Evolutionary conservation across 441 rosid genomes (phyloP), one percentile per base, ranked within the genome.

Genomic region (Adansonia gregorii): DNA sequence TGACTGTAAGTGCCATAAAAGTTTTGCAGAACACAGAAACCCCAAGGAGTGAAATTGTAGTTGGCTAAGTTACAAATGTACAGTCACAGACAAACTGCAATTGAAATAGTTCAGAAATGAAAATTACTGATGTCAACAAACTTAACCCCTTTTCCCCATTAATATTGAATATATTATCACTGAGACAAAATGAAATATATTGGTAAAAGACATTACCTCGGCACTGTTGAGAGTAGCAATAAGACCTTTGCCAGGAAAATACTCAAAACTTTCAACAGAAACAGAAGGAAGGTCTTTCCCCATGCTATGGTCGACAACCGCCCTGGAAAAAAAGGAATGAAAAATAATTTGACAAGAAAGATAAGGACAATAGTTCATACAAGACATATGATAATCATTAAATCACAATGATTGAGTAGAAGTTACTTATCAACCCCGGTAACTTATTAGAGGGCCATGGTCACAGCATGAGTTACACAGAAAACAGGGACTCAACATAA

Each of bases 211-310:
- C 8, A 79, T 73, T 92, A 92, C 97, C 98, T 95, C 85, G 59
- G 74, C 77, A 83, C 89, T 84, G 74, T 83, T 91, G 70, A 95
- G 87, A 75, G 97, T 92, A 19, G 99, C 99, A 66, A 78, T 85
- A 75, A 95, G 99, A 82, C 98, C 99, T 87, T 88, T 88, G 17
- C 99, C 98, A 54, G 99, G 99, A 83, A 92, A 91, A 78, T 86
- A 95, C 79, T 94, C 97, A 82, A 91, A 94, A 79, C 87, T 90
- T 85, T 95, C 97, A 46, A 92, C 82, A 49, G 88, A 87, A 81
- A 95, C 84, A 75, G 89, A 86, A 83, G 99, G 98, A 77, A 96
- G 93, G 63, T 94, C 92, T 84, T 90, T 92, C 76, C 97, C 98
- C 59, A 78, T 65, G 80, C 97, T 89, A 81, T 94, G 98, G 72